Evolutionary conservation across 2,329 filamentous ascomycete genomes (phyloP), one percentile per base, ranked within the genome.

Genomic region (Knoxdaviesia proteae): DNA sequence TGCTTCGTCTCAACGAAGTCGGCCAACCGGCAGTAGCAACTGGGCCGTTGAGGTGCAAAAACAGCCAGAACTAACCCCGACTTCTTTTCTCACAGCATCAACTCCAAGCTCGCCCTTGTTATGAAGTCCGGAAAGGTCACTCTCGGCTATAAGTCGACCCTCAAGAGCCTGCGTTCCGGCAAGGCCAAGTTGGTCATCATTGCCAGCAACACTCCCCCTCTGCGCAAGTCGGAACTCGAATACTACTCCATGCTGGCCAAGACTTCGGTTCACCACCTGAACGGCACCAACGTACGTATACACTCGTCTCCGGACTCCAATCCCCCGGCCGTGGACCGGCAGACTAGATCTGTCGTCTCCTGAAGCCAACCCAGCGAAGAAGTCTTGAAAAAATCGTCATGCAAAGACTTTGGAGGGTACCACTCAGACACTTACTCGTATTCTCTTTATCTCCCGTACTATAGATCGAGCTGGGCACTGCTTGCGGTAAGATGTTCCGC

Each of bases 101-200:
- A 69, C 64, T 68, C 66, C 60, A 69, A 69, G 61, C 62, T 74
- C 52, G 69, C 68, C 57, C 64, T 74, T 58, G 70, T 74, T 49
- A 71, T 75, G 67, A 75, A 74, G 65, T 70, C 65, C 50, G 73
- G 74, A 57, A 81, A 82, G 64, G 84, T 94, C 71, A 86, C 76
- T 51, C 74, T 93, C 52, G 86, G 86, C 58, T 88, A 88, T 75
- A 87, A 88, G 69, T 82, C 77, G 50, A 58, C 43, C 41, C 44
- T 45, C 31, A 45, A 49, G 46, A 71, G 72, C 54, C 81, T 96
- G 56, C 83, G 88, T 59, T 81, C 78, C 54, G 87, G 88, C 67
- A 96, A 94, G 80, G 90, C 90, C 65, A 96, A 96, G 82, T 78
- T 94, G 54, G 84, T 96, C 64, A 86, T 93, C 68, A 92, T 93